Conservation (phyloP, 2,329 filamentous ascomycete genomes). For the Arthrobotrys megalospora region DNA sequence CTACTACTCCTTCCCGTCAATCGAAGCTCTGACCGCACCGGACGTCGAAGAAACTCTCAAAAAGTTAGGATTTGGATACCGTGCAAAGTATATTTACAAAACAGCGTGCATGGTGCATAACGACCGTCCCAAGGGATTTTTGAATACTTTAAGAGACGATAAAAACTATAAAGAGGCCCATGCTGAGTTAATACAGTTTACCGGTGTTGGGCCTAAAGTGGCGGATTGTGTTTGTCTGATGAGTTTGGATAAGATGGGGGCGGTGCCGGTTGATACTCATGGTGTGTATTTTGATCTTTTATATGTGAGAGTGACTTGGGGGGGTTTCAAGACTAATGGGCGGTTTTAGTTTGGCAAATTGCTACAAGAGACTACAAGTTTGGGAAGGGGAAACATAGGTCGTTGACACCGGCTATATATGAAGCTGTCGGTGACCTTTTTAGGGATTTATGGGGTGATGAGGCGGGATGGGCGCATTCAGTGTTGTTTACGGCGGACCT, state of each 20-base stretch:
- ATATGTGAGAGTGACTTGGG: background rate
- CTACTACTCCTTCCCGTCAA: constrained; percentile 89
- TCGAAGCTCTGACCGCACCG: constrained; percentile 78
- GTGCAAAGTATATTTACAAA: constrained; percentile 90
- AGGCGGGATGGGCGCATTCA: constrained; percentile 97
- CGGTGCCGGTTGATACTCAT: constrained; percentile 96
- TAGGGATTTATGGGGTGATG: constrained; percentile 87
- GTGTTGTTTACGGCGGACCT: constrained; percentile 93
- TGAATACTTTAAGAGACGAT: constrained; percentile 80
- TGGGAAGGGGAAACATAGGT: constrained; percentile 84
- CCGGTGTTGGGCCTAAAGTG: constrained; percentile 96
- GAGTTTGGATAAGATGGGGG: constrained; percentile 95
- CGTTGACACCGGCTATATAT: constrained; percentile 89
- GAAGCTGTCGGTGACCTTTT: constrained; percentile 93
- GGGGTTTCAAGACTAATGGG: constrained; percentile 35
- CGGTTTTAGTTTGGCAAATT: constrained; percentile 96
- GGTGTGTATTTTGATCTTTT: constrained; percentile 67
- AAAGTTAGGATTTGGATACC: constrained; percentile 90
- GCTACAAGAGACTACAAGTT: constrained; percentile 96
- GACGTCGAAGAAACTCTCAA: constrained; percentile 86
- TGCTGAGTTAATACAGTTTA: constrained; percentile 80
- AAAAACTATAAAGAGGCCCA: constrained; percentile 85
- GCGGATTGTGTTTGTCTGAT: constrained; percentile 97
- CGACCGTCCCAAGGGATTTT: constrained; percentile 80
- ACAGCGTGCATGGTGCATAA: constrained; percentile 82